Conservation (phyloP, 305 asterid genomes). For the Solanum hybrid region DNA sequence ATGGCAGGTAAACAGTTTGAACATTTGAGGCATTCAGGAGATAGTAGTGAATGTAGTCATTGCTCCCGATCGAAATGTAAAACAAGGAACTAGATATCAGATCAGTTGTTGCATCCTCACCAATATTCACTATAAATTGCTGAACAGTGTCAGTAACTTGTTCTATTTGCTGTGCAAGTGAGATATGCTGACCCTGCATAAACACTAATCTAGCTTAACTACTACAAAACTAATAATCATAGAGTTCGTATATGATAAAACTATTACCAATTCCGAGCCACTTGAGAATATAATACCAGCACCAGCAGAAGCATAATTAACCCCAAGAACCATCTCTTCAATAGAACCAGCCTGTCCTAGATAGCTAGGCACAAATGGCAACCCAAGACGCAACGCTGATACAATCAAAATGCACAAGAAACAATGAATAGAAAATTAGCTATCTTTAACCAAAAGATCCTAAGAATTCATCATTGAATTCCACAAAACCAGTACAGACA, state of each 20-base stretch:
- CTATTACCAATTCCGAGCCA: constrained; percentile 80
- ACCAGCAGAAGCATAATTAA: constrained; percentile 93
- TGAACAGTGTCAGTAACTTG: constrained; percentile 83
- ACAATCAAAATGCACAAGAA: background rate
- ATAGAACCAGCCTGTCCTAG: constrained; percentile 56
- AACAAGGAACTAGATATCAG: constrained; percentile 62
- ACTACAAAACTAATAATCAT: background rate
- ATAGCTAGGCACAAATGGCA: constrained; percentile 88
- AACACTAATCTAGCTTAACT: background rate
- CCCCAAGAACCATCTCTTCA: constrained; percentile 63
- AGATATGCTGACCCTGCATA: constrained; percentile 81
- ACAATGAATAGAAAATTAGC: background rate
- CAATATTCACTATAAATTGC: constrained; percentile 62
- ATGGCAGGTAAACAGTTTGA: constrained; percentile 63
- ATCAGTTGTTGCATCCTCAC: constrained; percentile 63
- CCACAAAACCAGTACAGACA: background rate
- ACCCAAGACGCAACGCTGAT: constrained; percentile 65
- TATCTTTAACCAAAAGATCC: background rate
- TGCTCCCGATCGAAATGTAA: constrained; percentile 83
- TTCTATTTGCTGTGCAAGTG: constrained; percentile 83
- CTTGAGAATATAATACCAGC: constrained; percentile 87
- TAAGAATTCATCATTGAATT: background rate
- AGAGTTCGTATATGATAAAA: background rate
- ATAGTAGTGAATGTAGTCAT: constrained; percentile 94
- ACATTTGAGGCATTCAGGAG: constrained; percentile 71